Conservation (phyloP, 140 eudicot species). For the Oenanthe javanica region DNA sequence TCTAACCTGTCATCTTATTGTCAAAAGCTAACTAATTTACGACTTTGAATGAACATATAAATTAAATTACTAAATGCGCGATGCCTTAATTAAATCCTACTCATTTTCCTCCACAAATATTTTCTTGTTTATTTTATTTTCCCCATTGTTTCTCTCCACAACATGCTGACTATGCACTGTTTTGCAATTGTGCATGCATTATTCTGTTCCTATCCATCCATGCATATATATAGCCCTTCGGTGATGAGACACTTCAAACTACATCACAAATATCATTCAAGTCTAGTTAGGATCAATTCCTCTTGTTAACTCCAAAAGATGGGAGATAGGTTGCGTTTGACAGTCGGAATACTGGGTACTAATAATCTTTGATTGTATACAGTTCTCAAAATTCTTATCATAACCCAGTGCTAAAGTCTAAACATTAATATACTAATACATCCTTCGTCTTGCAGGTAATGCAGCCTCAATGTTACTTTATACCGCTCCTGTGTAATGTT, state of each 20-base stretch:
- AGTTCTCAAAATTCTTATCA: not conserved
- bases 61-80: not conserved
- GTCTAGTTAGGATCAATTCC: not conserved
- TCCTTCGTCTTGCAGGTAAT: conserved; percentile 56
- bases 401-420: not conserved
- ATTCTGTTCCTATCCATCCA: not conserved
- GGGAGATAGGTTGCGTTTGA: conserved; percentile 52
- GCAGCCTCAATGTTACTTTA: conserved; percentile 71
- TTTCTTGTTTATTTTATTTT: not conserved
- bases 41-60: conserved; percentile 3
- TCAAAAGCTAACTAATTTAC: conserved; percentile 5
- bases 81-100: not conserved
- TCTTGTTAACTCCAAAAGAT: conserved; percentile 21
- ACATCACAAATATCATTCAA: not conserved
- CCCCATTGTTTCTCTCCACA: conserved; percentile 15
- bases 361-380: not conserved
- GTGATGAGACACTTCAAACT: conserved; percentile 1
- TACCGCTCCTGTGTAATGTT: conserved; percentile 66
- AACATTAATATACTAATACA: not conserved
- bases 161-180: not conserved
- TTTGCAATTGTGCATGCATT: not conserved
- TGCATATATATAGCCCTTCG: conserved; percentile 14
- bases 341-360: conserved; percentile 72
- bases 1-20: conserved; percentile 11
- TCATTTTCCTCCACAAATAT: conserved; percentile 5